Evolutionary conservation across 257 asterid species (phyloP).

Genomic region (Rhazya stricta): DNA sequence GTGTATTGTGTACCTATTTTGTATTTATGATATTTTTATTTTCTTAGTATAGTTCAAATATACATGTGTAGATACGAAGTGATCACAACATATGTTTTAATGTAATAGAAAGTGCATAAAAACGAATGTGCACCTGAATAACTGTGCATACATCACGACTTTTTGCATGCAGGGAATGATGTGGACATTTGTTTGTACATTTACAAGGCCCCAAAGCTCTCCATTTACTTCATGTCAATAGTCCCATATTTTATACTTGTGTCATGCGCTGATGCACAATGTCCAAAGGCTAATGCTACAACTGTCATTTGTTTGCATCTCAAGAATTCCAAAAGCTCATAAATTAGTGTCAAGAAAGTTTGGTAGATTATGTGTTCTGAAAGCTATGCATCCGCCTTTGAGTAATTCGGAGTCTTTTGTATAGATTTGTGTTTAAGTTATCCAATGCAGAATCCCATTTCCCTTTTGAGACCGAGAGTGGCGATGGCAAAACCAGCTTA

Average conservation of each 20-base stretch:
- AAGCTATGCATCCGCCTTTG: not conserved
- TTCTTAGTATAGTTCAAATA: no score
- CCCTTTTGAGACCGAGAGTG: not conserved
- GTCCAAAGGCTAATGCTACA: no score
- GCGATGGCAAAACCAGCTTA: conserved; percentile 21
- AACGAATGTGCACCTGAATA: no score
- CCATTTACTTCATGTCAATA: not conserved
- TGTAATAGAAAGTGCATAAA: no score
- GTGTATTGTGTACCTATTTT: no score
- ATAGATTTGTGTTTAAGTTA: not conserved
- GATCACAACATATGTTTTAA: no score
- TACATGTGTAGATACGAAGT: no score
- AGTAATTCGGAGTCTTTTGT: not conserved
- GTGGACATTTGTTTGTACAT: not conserved
- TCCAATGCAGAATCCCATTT: not conserved
- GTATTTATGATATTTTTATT: no score
- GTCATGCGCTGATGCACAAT: no score
- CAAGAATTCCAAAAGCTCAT: not conserved
- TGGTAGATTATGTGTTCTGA: not conserved
- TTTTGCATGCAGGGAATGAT: not conserved
- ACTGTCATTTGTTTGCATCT: conserved; percentile 9
- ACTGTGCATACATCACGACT: no score
- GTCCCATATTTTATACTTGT: not conserved
- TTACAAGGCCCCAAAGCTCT: not conserved
- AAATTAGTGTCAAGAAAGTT: not conserved